Evolutionary conservation across 2,329 filamentous ascomycete genomes (phyloP).

Genomic region (Penicillium sp.): DNA sequence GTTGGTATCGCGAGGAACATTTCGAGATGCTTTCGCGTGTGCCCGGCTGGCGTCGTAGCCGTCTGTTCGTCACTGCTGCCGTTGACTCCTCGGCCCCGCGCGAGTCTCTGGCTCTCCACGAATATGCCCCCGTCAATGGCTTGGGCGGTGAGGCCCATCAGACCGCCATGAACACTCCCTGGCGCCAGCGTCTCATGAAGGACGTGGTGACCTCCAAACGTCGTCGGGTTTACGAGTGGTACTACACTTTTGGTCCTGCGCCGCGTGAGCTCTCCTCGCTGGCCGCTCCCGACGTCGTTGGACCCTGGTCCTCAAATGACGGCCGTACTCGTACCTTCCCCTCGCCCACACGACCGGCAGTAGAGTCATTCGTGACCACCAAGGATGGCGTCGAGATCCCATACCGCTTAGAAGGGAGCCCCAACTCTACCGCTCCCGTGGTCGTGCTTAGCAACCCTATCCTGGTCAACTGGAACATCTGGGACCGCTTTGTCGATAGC

Average conservation of each 20-base stretch:
- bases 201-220: constrained; percentile 56
- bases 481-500: constrained; percentile 67
- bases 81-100: constrained; percentile 55
- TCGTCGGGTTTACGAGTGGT: constrained; percentile 63
- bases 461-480: constrained; percentile 72
- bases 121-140: constrained; percentile 65
- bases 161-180: constrained; percentile 59
- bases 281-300: constrained; percentile 43
- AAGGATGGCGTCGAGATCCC: constrained; percentile 64
- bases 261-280: constrained; percentile 63
- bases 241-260: constrained; percentile 74
- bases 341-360: constrained; percentile 45
- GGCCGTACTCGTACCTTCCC: constrained; percentile 52
- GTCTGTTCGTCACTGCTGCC: constrained; percentile 63
- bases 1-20: constrained; percentile 74
- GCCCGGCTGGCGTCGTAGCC: constrained; percentile 72
- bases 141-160: constrained; percentile 61
- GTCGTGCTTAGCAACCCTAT: constrained; percentile 77
- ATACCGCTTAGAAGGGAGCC: constrained; percentile 71
- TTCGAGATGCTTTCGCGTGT: constrained; percentile 65
- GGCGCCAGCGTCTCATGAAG: constrained; percentile 56
- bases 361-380: constrained; percentile 65
- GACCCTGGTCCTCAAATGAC: constrained; percentile 54
- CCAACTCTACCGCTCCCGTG: constrained; percentile 62
- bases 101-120: constrained; percentile 65